Percentiles rank a stretch among this genome's conserved stretches.
phyloP scores from a whole-genome alignment of 164 flowering plant genomes.

The Magnolia changhungtana region DNA sequence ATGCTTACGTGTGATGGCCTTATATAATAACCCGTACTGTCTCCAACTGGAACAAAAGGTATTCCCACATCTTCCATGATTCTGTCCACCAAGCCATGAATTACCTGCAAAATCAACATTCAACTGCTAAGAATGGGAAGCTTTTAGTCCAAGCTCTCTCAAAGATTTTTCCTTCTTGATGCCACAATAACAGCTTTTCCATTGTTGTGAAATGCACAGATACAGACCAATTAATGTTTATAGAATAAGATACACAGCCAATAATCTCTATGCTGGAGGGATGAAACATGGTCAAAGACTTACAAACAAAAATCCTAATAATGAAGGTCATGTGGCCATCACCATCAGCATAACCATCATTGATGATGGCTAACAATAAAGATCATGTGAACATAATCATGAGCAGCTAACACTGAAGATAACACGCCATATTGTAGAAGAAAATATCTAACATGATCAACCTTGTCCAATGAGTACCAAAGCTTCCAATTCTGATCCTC shows the following conservation, averaged over 20 bases:
- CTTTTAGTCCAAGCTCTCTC: not conserved
- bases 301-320: too few relatives aligned
- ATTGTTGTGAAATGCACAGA: not conserved
- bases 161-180: not conserved
- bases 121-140: not conserved
- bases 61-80: conserved; percentile 73
- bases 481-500: too few relatives aligned
- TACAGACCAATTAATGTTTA: not conserved
- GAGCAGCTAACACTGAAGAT: not conserved
- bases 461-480: too few relatives aligned
- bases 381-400: not conserved
- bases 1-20: conserved; percentile 56
- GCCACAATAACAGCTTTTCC: not conserved
- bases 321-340: not conserved
- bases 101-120: conserved; percentile 40
- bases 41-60: conserved; percentile 54
- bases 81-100: conserved; percentile 82
- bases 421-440: not conserved
- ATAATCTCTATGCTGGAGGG: not conserved
- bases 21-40: conserved; percentile 58
- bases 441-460: too few relatives aligned
- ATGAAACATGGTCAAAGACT: not conserved
- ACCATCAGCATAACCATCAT: not conserved
- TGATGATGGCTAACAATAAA: not conserved
- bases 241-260: not conserved